Base-by-base conservation (phyloP, 2,329 filamentous ascomycete genomes). In the Diaporthe ilicicola region DNA sequence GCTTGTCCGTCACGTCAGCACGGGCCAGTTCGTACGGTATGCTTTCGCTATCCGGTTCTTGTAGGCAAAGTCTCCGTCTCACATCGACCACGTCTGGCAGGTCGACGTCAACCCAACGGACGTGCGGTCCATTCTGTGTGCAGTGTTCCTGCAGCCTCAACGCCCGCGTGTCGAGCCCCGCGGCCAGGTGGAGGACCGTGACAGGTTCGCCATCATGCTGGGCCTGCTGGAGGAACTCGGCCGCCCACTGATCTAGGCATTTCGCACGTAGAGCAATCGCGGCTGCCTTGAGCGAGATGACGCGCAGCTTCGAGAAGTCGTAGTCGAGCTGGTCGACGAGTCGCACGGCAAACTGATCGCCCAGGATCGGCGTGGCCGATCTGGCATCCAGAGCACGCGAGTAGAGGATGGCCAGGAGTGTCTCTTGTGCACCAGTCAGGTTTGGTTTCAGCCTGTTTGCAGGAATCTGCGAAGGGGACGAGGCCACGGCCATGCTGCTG, bases 151-250 rank as follows among this genome's bases (percentile, higher is more conserved):
- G 56, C 2, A 73, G 50, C 24, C 72, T 69, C 37, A 72, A 17
- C 22, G 70, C 70, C 32, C 72, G 72, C 17, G 70, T 71, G 42
- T 73, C 72, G 27, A 73, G 48, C 4, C 72, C 72, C 4, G 59
- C 66, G 17, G 72, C 72, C 13, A 73, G 67, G 15, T 73, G 72
- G 19, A 73, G 55, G 22, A 73, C 56, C 53, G 72, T 73, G n/a
- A 71, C 65, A 12, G 64, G 32, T n/a, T 50, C n/a, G 12, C 44
- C 39, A 32, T 68, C 37, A 24, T 22, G 24, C 48, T 46, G 48
- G 1, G 71, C 62, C 24, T 67, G 48, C 9, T 46, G 46, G 32
- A 73, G 29, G 27, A 71, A 71, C 2, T 67, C 54, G 27, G 15
- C 59, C 8, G 55, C 37, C 67, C 67, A 73, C 13, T 54, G 70